Evolutionary conservation across 192 early-diverging fungal species (phyloP).

Genomic region (Haplosporangium gracile): DNA sequence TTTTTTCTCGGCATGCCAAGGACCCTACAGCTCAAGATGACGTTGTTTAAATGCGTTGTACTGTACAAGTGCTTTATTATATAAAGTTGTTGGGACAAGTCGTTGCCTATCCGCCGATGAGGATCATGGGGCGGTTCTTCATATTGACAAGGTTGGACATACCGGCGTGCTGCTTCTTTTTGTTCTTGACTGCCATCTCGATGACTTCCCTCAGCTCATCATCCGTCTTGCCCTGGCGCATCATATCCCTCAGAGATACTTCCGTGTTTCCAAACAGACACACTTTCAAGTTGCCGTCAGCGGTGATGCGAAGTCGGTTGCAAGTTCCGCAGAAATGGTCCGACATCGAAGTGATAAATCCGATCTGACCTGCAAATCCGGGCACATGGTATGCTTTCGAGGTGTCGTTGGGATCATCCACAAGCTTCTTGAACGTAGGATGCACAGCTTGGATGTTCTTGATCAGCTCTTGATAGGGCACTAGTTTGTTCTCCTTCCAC

Average conservation of each 20-base stretch:
- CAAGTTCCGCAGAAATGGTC: conserved; percentile 96
- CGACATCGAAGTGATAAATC: conserved; percentile 99
- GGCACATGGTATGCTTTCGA: conserved; percentile 84
- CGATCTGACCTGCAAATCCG: conserved; percentile 90
- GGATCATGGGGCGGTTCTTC: conserved; percentile 95
- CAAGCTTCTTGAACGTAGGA: conserved; percentile 71
- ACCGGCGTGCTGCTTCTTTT: conserved; percentile 96
- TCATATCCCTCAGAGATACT: conserved; percentile 84
- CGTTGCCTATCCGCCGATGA: conserved; percentile 85
- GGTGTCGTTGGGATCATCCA: conserved; percentile 89
- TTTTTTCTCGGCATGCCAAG: neutral
- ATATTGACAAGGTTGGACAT: conserved; percentile 84
- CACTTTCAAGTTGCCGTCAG: conserved; percentile 94
- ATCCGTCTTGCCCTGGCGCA: conserved; percentile 75
- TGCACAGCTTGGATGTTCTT: conserved; percentile 66
- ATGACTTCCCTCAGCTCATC: conserved; percentile 80
- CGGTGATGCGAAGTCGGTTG: conserved; percentile 92
- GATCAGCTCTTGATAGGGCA: conserved; percentile 87
- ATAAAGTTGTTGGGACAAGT: neutral
- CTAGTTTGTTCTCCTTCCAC: conserved; percentile 88
- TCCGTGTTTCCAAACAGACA: conserved; percentile 96
- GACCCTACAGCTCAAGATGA: neutral
- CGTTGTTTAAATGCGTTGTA: neutral
- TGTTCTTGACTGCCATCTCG: conserved; percentile 84
- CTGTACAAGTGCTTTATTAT: conserved; percentile 1